Evolutionary conservation across 768 basidiomycete species (phyloP), one percentile per base, ranked within the genome.

Genomic region (Boletus rubropictus): DNA sequence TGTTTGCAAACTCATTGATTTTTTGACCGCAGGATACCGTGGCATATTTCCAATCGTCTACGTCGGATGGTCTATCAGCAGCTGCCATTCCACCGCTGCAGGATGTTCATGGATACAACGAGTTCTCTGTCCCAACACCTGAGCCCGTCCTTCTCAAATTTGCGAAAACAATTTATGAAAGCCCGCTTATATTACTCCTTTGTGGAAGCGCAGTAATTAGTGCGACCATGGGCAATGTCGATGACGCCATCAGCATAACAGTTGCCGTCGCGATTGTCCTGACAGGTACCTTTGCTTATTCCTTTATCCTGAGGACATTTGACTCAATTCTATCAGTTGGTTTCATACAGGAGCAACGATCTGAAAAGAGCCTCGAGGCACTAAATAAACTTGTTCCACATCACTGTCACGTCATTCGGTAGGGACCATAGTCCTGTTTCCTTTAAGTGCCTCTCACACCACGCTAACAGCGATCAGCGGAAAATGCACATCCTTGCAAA

Each of bases 341-440:
- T 9, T 98, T 97, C 60, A 82, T 98, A 25, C 94, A 98, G 66
- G 94, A 98, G 66, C 82, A 87, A 51, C 78, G 94, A 27, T 97
- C 95, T 1, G 94, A 97, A 63, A 84, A 96, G 69, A 91, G 89
- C 50, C 72, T 98, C 22, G 92, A 96, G 66, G 91, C 94, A 0
- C 74, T 98, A 28, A 96, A 93, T 72, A 96, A 94, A 66, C 85
- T 98, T 34, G 94, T 98, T 18, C 94, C 94, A 0, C 94, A 98
- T 65, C 91, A 95, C 63, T 95, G 92, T 62, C 91, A 94, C 61
- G 82, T 96, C 51, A 74, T 88, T 44, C 86, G 93, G 68, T 73
- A 49, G 18, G 66, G 15, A 49, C 15, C 15, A 39, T 28, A 18
- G 32, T 41, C 31, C 25, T 45, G 10, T 25, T 28, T 20, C 21